Evolutionary conservation across 805 yeast species (phyloP).

Genomic region (Debaryomyces tyrocola): DNA sequence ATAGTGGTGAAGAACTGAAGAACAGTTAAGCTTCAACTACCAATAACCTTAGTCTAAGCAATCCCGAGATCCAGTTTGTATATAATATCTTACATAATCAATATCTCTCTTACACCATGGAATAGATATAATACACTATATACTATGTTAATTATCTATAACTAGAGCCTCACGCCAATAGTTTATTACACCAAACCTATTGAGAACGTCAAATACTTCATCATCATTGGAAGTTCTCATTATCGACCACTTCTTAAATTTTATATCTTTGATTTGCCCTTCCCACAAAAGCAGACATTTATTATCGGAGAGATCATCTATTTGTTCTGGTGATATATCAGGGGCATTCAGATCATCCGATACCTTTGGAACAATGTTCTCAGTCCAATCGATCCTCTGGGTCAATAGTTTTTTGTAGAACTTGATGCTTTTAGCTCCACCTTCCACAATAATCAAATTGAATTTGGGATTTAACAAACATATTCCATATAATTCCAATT

Average conservation of each 20-base stretch:
- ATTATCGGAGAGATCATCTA: constrained; percentile 42
- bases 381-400: constrained; percentile 70
- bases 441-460: constrained; percentile 71
- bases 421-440: constrained; percentile 61
- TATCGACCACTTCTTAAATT: constrained; percentile 70
- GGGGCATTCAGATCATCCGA: constrained; percentile 3
- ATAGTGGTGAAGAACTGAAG: too few relatives aligned
- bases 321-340: constrained; percentile 8
- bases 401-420: constrained; percentile 62
- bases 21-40: too few relatives aligned
- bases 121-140: not conserved
- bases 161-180: constrained; percentile 52
- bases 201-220: constrained; percentile 49
- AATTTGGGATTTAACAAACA: constrained; percentile 47
- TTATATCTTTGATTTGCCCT: constrained; percentile 55
- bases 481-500: constrained; percentile 65
- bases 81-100: too few relatives aligned
- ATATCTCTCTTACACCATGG: too few relatives aligned
- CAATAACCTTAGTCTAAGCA: not conserved
- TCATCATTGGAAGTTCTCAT: constrained; percentile 52
- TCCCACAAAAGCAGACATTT: constrained; percentile 63
- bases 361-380: constrained; percentile 37
- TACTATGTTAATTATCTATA: not conserved
- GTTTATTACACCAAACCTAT: constrained; percentile 53
- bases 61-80: not conserved